Percentiles rank a stretch among this genome's conserved stretches.
Conservation (phyloP, 495 filamentous ascomycete species). For the Tuber umbilicatum region DNA sequence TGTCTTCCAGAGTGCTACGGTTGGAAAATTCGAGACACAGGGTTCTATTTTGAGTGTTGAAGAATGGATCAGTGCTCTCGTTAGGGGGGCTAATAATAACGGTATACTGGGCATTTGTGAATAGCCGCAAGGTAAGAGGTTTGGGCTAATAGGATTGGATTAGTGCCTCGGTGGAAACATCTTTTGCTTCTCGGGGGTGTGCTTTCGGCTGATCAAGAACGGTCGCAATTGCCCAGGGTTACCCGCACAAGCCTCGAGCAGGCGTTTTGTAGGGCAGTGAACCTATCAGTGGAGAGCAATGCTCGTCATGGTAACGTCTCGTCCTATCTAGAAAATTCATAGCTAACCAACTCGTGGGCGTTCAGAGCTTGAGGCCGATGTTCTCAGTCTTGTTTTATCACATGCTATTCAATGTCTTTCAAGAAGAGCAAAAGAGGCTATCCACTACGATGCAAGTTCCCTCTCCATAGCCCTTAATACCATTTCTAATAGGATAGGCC, state of each 20-base stretch:
- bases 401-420: slow-evolving; percentile 39
- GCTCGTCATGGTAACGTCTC: slow-evolving; percentile 28
- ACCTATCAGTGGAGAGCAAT: slow-evolving; percentile 61
- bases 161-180: slow-evolving; percentile 81
- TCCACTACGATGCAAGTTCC: slow-evolving; percentile 61
- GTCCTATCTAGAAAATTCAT: not conserved
- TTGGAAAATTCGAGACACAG: slow-evolving; percentile 54
- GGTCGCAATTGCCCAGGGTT: slow-evolving; percentile 54
- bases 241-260: slow-evolving; percentile 67
- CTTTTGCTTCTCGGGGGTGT: slow-evolving; percentile 72
- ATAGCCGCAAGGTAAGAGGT: not conserved
- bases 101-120: slow-evolving; percentile 29
- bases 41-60: slow-evolving; percentile 52
- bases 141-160: slow-evolving; percentile 31
- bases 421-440: slow-evolving; percentile 44
- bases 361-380: slow-evolving; percentile 40
- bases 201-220: slow-evolving; percentile 64
- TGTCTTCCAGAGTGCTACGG: slow-evolving; percentile 76
- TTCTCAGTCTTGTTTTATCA: slow-evolving; percentile 38
- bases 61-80: slow-evolving; percentile 76
- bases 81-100: slow-evolving; percentile 71
- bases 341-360: slow-evolving; percentile 17
- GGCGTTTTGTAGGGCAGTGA: slow-evolving; percentile 70
- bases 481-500: slow-evolving; percentile 31
- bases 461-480: not conserved